Conservation (phyloP, 139 green algal species). For the Asterochloris sp. region DNA sequence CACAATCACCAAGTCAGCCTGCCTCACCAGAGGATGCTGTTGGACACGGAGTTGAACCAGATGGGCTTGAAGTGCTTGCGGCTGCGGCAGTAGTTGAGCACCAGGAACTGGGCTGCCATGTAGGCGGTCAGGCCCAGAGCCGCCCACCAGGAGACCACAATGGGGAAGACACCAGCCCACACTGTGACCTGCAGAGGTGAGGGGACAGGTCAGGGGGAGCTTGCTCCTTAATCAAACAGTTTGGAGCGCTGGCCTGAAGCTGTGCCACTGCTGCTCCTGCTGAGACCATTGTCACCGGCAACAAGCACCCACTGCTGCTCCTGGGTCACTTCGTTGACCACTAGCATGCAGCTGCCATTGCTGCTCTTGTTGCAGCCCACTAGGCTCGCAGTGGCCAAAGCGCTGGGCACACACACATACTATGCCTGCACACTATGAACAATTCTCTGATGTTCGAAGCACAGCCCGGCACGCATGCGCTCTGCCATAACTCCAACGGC, state of each 20-base stretch:
- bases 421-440: no score
- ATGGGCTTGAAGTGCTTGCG: conserved; percentile 33
- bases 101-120: conserved; percentile 19
- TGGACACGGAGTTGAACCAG: conserved; percentile 49
- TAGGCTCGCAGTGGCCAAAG: no score
- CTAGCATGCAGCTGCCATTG: no score
- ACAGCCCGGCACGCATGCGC: background rate
- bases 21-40: conserved; percentile 57
- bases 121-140: conserved; percentile 30
- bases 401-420: no score
- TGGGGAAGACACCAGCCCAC: conserved; percentile 59
- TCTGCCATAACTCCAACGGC: background rate
- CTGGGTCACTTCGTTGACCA: no score
- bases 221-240: background rate
- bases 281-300: no score
- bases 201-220: background rate
- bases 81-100: conserved; percentile 27
- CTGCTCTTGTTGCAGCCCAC: no score
- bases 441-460: no score
- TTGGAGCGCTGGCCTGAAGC: background rate
- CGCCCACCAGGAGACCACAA: conserved; percentile 59
- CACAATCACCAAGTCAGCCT: no score
- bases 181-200: conserved; percentile 22
- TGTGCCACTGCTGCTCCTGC: no score
- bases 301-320: no score